Evolutionary conservation across 805 yeast species (phyloP).

Genomic region (Saturnispora zaruensis): DNA sequence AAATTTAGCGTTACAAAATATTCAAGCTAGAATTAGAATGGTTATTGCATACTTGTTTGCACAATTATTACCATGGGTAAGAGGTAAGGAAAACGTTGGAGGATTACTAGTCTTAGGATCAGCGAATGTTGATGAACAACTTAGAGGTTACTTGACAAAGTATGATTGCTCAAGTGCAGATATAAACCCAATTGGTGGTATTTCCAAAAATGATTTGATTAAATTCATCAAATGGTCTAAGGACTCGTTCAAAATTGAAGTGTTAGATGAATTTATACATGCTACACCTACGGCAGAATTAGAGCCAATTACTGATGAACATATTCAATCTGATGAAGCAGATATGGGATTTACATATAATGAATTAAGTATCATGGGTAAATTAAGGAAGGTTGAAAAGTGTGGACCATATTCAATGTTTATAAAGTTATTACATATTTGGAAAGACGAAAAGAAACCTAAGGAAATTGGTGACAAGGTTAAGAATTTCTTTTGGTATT

Average conservation of each 20-base stretch:
- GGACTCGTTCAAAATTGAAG: constrained; percentile 60
- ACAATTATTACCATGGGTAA: constrained; percentile 89
- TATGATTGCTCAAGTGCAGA: constrained; percentile 98
- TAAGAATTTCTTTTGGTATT: constrained; percentile 83
- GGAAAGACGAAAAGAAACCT: constrained; percentile 83
- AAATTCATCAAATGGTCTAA: constrained; percentile 77
- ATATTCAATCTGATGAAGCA: constrained; percentile 91
- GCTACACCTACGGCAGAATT: constrained; percentile 98
- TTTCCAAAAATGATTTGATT: constrained; percentile 88
- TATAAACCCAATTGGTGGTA: constrained; percentile 97
- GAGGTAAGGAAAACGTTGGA: constrained; percentile 57
- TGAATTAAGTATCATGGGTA: constrained; percentile 85
- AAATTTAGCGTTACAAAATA: constrained; percentile 90
- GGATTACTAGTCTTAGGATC: constrained; percentile 89
- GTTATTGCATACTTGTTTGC: constrained; percentile 90
- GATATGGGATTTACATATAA: constrained; percentile 99
- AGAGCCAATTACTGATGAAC: constrained; percentile 87
- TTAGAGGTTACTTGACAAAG: constrained; percentile 91
- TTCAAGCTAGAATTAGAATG: constrained; percentile 95
- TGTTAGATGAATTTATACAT: constrained; percentile 65
- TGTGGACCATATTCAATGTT: constrained; percentile 97
- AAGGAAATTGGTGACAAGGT: constrained; percentile 86
- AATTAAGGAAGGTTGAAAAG: constrained; percentile 81
- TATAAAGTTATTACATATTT: constrained; percentile 76
- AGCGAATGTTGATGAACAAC: constrained; percentile 95